Base-by-base conservation (phyloP, 164 flowering plant species). In the Piper longum region DNA sequence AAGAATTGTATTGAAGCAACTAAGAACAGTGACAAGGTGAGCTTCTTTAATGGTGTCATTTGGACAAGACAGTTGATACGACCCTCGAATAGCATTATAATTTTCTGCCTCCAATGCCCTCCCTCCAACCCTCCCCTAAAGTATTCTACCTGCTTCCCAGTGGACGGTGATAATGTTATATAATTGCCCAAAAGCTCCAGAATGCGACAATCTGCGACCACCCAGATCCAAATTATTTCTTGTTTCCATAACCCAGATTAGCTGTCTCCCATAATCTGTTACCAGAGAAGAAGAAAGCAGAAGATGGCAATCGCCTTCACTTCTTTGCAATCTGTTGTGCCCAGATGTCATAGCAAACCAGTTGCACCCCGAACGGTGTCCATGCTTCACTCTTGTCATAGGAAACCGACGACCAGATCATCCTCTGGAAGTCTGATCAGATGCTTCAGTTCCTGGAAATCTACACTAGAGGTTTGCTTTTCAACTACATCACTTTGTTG, bases 361-460 rank as follows among this genome's bases (percentile, higher is more conserved):
- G 45, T 41, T 17, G 42, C 52, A 14, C 11, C 14, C 12, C 52
- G 56, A 19, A 65, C 43, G 48, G 63, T 59, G 16, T 59, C 18
- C 16, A 58, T 65, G 55, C 61, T 57, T 13, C 60, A 64, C 7
- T 14, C 36, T 11, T 18, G 17, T 41, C 60, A 45, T 41, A 44
- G 14, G 39, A 48, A 9, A 5, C 59, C 52, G 14, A 12, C 52
- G 7, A n/a, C 45, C 62, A 51, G 42, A 16, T 51, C 44, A 59
- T 5, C 43, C 36, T 59, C 68, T 51, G 4, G 48, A 8, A 39
- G 57, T 57, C 42, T 40, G n/a, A 66, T 66, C 45, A 51, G 57
- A 48, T 59, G 57, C 43, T 36, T 66, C 68, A 59, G 18, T n/a
- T 3, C 40, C 61, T 59, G 39, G 57, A 66, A 66, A 62, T 62